These are phyloP conservation scores for Atalantia buxifolia DNA, from an alignment of 345 rosid genomes.

Conservation along the genomic window DNA sequence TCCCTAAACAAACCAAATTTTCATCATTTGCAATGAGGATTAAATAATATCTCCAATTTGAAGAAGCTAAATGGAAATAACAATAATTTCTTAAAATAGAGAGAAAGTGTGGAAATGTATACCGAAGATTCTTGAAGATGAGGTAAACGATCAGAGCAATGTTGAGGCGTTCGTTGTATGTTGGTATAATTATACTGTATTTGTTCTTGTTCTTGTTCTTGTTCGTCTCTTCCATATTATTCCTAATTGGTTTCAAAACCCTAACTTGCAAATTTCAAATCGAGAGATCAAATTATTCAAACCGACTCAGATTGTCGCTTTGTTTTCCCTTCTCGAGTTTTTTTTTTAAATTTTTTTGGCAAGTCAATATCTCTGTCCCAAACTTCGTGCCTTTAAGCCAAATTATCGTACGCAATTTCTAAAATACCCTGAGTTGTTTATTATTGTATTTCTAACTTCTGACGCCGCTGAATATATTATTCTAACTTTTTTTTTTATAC, in stretches of 20 bases:
- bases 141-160: conserved; percentile 85
- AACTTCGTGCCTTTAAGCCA: too few relatives aligned
- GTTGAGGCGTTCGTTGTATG: conserved; percentile 95
- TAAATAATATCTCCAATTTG: background rate
- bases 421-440: too few relatives aligned
- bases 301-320: background rate
- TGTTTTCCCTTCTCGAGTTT: background rate
- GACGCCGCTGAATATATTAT: too few relatives aligned
- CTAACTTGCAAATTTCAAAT: background rate
- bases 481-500: too few relatives aligned
- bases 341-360: too few relatives aligned
- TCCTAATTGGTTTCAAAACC: background rate
- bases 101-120: background rate
- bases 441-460: too few relatives aligned
- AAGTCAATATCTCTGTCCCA: too few relatives aligned
- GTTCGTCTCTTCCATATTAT: conserved; percentile 4
- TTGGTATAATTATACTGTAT: conserved; percentile 86
- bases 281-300: background rate
- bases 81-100: background rate
- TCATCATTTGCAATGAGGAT: background rate
- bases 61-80: background rate
- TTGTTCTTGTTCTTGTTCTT: conserved; percentile 56
- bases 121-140: conserved; percentile 90
- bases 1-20: conserved; percentile 35
- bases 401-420: too few relatives aligned